A percentile compares a stretch with the other conserved stretches of the same genome.
Conservation (phyloP, 495 filamentous ascomycete genomes). For the Trichocladium uniseriatum region DNA sequence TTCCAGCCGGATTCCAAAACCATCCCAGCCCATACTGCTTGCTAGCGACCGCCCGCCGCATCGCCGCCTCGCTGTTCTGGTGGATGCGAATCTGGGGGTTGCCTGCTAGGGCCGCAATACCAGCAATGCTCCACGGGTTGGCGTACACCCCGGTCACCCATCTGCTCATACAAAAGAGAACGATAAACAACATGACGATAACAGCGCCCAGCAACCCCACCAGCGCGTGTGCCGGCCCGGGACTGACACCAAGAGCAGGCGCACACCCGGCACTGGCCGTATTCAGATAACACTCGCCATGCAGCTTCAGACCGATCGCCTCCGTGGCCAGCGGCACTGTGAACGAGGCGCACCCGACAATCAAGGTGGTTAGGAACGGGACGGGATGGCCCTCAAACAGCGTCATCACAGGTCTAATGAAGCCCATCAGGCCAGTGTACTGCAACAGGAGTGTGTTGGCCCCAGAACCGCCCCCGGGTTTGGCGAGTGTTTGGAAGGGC, state of each 20-base stretch:
- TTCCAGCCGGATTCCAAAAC: slow-evolving; percentile 14
- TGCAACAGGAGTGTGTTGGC: slow-evolving; percentile 21
- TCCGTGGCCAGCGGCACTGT: slow-evolving; percentile 28
- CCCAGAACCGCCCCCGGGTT: slow-evolving; percentile 9
- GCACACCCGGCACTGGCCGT: slow-evolving; percentile 21
- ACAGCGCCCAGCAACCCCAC: slow-evolving; percentile 21
- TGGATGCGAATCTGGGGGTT: slow-evolving; percentile 12
- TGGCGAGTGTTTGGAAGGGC: slow-evolving; percentile 28
- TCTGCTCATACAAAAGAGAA: slow-evolving; percentile 13
- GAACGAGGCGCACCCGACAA: slow-evolving; percentile 21
- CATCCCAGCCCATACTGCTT: slow-evolving; percentile 23
- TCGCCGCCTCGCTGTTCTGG: slow-evolving; percentile 13
- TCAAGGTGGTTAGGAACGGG: slow-evolving; percentile 25
- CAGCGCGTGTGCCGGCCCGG: slow-evolving; percentile 17
- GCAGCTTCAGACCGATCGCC: slow-evolving; percentile 29
- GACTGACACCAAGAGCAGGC: slow-evolving; percentile 24
- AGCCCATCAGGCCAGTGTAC: slow-evolving; percentile 20
- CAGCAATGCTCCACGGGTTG: slow-evolving; percentile 30
- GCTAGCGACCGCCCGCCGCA: slow-evolving; percentile 11
- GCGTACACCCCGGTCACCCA: slow-evolving; percentile 25
- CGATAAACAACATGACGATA: slow-evolving; percentile 16
- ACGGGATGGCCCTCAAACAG: slow-evolving; percentile 22
- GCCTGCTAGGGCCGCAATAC: slow-evolving; percentile 23
- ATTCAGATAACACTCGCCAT: slow-evolving; percentile 23
- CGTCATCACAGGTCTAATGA: slow-evolving; percentile 18